Evolutionary conservation across 768 basidiomycete genomes (phyloP), one percentile per base, ranked within the genome.

Genomic region (Phlebiopsis gigantea): DNA sequence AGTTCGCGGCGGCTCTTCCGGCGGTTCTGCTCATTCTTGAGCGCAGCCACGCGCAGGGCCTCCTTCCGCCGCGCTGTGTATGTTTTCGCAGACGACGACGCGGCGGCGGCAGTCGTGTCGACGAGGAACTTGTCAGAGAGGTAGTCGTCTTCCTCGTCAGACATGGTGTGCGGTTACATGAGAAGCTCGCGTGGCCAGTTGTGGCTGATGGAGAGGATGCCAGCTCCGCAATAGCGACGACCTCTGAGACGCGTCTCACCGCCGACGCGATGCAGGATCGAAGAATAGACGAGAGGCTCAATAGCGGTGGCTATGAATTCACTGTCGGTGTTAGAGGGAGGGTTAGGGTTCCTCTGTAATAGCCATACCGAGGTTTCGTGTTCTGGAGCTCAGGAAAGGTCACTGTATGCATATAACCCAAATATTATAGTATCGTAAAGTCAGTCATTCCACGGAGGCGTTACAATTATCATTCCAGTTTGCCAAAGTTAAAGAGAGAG

Each of bases 91-190:
- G 72, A 65, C 2, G 70, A 55, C 1, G 73, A 63, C 5, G 76
- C 62, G 10, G 70, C 60, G 29, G 69, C 55, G 7, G 75, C 29
- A 19, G 66, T 56, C n/a, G 73, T 49, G 0, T 77, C 75, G 19
- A 63, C 43, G 4, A 93, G 77, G 70, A 93, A 93, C 66, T 90
- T 93, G 76, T 92, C 89, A 29, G 90, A 92, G 50, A 94, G 80
- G 66, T 93, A 94, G 73, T 93, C 88, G 62, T 89, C 90, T 64
- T 93, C 90, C 57, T 80, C 83, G 60, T 81, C 82, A 51, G 84
- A 83, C 87, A 88, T 90, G 31, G 22, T 51, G 31, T 22, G 54
- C 54, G 54, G 45, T 55, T 55, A 55, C 42, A 54, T 54, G 47
- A 10, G 15, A n/a, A 49, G 28, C 47, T 17, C 34, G 34, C 34